phyloP scores from a whole-genome alignment of 1,139 yeast genomes.

The Suhomyces wounanorum region DNA sequence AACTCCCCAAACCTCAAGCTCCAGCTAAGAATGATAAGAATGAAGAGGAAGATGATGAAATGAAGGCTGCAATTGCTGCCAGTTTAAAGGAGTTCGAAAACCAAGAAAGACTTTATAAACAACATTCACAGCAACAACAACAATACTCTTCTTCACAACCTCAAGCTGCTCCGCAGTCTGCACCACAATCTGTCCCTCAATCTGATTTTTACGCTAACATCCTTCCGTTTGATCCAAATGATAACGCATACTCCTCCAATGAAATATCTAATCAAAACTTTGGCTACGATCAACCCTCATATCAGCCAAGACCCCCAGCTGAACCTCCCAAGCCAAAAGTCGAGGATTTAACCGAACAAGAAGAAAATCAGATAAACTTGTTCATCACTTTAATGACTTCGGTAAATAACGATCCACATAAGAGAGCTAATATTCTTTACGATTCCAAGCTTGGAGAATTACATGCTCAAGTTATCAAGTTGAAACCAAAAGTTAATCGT shows the following conservation, averaged over 20 bases:
- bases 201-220: constrained; percentile 37
- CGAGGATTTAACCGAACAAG: constrained; percentile 54
- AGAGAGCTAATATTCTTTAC: constrained; percentile 54
- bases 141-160: constrained; percentile 9
- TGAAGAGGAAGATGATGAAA: constrained; percentile 82
- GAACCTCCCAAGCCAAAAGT: constrained; percentile 11
- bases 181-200: constrained; percentile 17
- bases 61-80: constrained; percentile 95
- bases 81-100: constrained; percentile 72
- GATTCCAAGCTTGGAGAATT: constrained; percentile 65
- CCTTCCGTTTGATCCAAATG: constrained; percentile 16
- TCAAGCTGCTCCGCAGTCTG: constrained; percentile 7
- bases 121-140: constrained; percentile 15
- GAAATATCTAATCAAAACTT: neutral
- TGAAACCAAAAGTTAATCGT: constrained; percentile 75
- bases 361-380: constrained; percentile 67
- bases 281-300: constrained; percentile 6
- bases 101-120: constrained; percentile 28
- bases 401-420: constrained; percentile 50
- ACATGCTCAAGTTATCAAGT: constrained; percentile 61
- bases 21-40: constrained; percentile 19
- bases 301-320: constrained; percentile 10
- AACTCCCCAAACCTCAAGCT: constrained; percentile 11
- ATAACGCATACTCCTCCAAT: constrained; percentile 1
- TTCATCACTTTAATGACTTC: constrained; percentile 68